phyloP scores from a whole-genome alignment of 768 basidiomycete species.

The Lactarius tabidus region DNA sequence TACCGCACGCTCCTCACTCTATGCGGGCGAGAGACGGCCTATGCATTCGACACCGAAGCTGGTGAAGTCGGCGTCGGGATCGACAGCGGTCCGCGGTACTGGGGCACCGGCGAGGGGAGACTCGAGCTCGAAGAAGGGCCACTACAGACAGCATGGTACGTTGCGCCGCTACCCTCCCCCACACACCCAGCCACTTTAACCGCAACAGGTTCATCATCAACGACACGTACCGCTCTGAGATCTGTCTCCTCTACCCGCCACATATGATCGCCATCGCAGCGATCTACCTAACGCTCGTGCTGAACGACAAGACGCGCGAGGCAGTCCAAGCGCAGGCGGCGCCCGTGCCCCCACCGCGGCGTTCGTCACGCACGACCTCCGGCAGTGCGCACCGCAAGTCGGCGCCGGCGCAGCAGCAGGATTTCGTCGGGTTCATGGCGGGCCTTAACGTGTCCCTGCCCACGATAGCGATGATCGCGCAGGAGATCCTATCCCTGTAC shows the following conservation, averaged over 20 bases:
- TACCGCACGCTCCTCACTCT: slow-evolving; percentile 84
- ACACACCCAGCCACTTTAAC: too few relatives aligned
- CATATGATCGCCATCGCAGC: slow-evolving; percentile 92
- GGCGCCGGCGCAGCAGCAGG: slow-evolving; percentile 38
- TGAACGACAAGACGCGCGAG: slow-evolving; percentile 57
- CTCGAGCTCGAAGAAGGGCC: slow-evolving; percentile 72
- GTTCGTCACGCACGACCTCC: slow-evolving; percentile 48
- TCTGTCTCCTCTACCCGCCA: slow-evolving; percentile 93
- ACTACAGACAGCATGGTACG: slow-evolving; percentile 89
- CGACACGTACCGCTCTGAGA: slow-evolving; percentile 89
- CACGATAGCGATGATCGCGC: slow-evolving; percentile 76
- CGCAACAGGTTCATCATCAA: slow-evolving; percentile 80
- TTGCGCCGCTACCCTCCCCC: too few relatives aligned
- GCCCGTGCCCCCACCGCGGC: slow-evolving; percentile 42
- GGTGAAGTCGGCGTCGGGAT: slow-evolving; percentile 50
- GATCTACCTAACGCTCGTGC: slow-evolving; percentile 80
- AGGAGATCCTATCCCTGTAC: slow-evolving; percentile 89
- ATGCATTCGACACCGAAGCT: slow-evolving; percentile 50
- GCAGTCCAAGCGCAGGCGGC: slow-evolving; percentile 33
- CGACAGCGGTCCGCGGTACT: slow-evolving; percentile 61
- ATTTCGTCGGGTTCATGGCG: slow-evolving; percentile 79
- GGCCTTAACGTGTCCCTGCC: slow-evolving; percentile 82
- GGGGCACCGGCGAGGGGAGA: slow-evolving; percentile 77
- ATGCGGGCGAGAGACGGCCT: slow-evolving; percentile 54
- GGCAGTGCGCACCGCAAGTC: slow-evolving; percentile 34